Evolutionary conservation across 1,284 basidiomycete species (phyloP).

Genomic region (Fomitopsis schrenkii): DNA sequence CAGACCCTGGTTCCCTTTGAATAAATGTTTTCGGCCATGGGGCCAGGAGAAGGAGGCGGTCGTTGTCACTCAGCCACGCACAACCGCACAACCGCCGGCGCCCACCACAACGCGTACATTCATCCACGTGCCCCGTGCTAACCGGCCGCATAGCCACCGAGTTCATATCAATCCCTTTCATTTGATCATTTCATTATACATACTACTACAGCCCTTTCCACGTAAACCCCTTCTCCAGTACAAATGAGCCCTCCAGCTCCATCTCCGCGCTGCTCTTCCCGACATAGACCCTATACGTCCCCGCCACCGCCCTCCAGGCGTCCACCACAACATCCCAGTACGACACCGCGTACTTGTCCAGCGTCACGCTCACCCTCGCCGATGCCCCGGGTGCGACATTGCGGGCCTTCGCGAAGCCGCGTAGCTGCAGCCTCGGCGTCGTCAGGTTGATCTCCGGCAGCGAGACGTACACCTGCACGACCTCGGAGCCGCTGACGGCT

Average conservation of each 20-base stretch:
- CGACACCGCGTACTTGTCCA: conserved; percentile 60
- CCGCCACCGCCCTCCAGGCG: conserved; percentile 41
- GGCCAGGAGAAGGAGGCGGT: conserved; percentile 3
- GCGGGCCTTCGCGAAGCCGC: conserved; percentile 54
- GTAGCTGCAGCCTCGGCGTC: conserved; percentile 54
- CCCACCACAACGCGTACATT: background rate
- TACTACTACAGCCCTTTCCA: conserved; percentile 42
- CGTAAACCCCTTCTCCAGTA: conserved; percentile 34
- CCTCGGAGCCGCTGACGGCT: conserved; percentile 51
- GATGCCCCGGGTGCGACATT: conserved; percentile 43
- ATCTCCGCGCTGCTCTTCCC: conserved; percentile 47
- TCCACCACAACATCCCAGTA: conserved; percentile 46
- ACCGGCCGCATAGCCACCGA: background rate
- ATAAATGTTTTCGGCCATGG: conserved; percentile 84
- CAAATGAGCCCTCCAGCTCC: conserved; percentile 33
- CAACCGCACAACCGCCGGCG: background rate
- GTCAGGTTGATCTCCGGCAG: conserved; percentile 50
- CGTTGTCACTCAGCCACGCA: background rate
- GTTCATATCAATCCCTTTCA: too few species aligned
- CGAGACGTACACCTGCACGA: conserved; percentile 65
- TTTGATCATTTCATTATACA: too few species aligned
- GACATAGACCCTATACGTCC: conserved; percentile 42
- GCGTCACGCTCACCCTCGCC: conserved; percentile 33
- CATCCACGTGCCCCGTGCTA: background rate
- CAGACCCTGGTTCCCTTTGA: conserved; percentile 81